Percentiles rank a stretch among this genome's conserved stretches.
phyloP scores from a whole-genome alignment of 305 asterid genomes.

The Monarda citriodora region DNA sequence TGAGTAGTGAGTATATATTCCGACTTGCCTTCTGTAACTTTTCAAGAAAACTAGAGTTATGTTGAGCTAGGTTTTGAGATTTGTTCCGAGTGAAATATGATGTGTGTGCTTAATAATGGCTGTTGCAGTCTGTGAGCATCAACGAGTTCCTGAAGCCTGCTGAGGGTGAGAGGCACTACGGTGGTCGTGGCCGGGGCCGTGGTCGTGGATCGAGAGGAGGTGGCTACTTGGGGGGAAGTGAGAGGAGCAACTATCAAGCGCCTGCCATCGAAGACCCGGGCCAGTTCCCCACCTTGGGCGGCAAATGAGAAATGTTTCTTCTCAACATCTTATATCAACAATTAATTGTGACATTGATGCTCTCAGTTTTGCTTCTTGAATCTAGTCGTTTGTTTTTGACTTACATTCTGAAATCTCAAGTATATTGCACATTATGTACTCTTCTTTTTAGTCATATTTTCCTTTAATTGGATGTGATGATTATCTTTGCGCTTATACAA shows the following conservation, averaged over 20 bases:
- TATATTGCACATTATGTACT: neutral
- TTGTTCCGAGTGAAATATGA: constrained; percentile 9
- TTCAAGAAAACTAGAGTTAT: neutral
- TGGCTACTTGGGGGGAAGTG: constrained; percentile 39
- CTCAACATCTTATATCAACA: constrained; percentile 4
- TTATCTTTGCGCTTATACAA: too few relatives aligned
- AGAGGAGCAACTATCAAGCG: constrained; percentile 31
- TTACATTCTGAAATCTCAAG: constrained; percentile 5
- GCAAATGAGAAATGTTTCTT: constrained; percentile 37
- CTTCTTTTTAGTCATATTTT: too few relatives aligned
- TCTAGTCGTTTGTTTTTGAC: constrained; percentile 8
- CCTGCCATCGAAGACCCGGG: constrained; percentile 64
- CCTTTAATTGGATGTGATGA: too few relatives aligned
- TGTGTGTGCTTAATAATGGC: neutral
- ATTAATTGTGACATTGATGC: constrained; percentile 16
- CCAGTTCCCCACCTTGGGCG: constrained; percentile 73
- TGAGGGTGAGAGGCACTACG: constrained; percentile 65
- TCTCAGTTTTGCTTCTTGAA: constrained; percentile 25
- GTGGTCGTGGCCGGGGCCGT: constrained; percentile 83
- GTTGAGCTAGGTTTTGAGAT: too few relatives aligned
- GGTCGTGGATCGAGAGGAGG: constrained; percentile 60
- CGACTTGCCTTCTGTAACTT: neutral
- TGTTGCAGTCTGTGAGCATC: constrained; percentile 75
- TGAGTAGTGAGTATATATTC: neutral
- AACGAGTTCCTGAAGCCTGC: constrained; percentile 91